These are phyloP conservation scores for Cladophialophora chaetospira DNA, from an alignment of 2,329 filamentous ascomycete species.

Conservation along the genomic window DNA sequence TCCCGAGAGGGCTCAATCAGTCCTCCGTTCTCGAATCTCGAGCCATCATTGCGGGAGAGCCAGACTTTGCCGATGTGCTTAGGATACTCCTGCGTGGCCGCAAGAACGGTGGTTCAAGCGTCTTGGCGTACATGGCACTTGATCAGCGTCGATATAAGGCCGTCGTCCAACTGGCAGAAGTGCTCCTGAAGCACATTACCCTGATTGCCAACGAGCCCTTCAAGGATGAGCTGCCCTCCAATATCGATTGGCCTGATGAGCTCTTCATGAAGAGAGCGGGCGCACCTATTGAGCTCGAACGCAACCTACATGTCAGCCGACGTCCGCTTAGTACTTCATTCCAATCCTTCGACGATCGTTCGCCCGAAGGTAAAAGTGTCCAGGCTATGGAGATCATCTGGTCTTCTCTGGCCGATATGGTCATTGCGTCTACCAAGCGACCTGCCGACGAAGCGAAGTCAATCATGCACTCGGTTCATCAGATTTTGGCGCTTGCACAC, in stretches of 20 bases:
- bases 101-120: constrained; percentile 36
- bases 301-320: constrained; percentile 8
- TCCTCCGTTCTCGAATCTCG: constrained; percentile 13
- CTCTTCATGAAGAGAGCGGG: constrained; percentile 34
- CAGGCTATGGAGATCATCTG: constrained; percentile 19
- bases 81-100: constrained; percentile 39
- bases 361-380: neutral
- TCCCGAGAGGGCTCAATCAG: constrained; percentile 35
- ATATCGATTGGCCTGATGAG: constrained; percentile 35
- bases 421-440: constrained; percentile 45
- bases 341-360: neutral
- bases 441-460: constrained; percentile 38
- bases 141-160: constrained; percentile 44
- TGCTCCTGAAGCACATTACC: constrained; percentile 43
- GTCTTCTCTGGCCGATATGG: constrained; percentile 35
- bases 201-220: constrained; percentile 22
- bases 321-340: neutral
- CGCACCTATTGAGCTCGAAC: constrained; percentile 36
- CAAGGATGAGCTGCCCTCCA: constrained; percentile 34
- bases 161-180: constrained; percentile 43
- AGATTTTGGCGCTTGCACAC: constrained; percentile 49
- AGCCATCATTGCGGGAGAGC: constrained; percentile 9
- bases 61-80: constrained; percentile 38
- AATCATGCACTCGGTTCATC: constrained; percentile 49
- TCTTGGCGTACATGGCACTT: constrained; percentile 45